Percentiles rank a stretch among this genome's conserved stretches.
phyloP scores from a whole-genome alignment of 2,329 filamentous ascomycete genomes.

The Fusarium piperis region DNA sequence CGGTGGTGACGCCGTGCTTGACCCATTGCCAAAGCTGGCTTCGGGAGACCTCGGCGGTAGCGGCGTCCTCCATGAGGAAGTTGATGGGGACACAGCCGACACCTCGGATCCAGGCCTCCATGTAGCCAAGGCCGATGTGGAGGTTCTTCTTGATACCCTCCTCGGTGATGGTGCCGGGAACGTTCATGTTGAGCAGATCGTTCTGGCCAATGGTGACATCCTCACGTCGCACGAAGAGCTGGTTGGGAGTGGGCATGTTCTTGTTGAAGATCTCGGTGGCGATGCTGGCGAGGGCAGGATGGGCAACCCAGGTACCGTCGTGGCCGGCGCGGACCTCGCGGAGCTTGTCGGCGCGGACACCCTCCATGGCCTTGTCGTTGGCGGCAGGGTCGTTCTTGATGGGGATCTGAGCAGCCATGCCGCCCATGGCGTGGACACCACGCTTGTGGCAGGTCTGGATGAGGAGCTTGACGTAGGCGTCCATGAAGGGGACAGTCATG shows the following conservation, averaged over 20 bases:
- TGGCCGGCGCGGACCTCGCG: constrained; percentile 95
- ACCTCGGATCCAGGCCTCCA: constrained; percentile 97
- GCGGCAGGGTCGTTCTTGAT: constrained; percentile 94
- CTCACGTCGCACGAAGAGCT: constrained; percentile 89
- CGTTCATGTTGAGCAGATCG: constrained; percentile 97
- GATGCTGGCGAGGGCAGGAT: constrained; percentile 89
- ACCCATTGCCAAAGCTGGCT: constrained; percentile 98
- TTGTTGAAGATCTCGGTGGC: constrained; percentile 95
- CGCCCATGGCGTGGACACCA: constrained; percentile 98
- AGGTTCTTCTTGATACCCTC: constrained; percentile 97
- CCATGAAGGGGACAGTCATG: constrained; percentile 99
- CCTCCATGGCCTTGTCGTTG: constrained; percentile 94
- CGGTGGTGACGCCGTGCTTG: constrained; percentile 75
- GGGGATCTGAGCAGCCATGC: constrained; percentile 98
- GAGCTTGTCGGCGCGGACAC: constrained; percentile 92
- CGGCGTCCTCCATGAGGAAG: constrained; percentile 97
- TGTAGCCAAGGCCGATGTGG: constrained; percentile 95
- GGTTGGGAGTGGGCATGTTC: constrained; percentile 98
- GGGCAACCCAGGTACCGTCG: constrained; percentile 96
- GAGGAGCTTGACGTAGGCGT: constrained; percentile 92
- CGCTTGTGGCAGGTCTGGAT: constrained; percentile 98
- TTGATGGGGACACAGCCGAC: constrained; percentile 98
- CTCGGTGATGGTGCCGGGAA: constrained; percentile 91
- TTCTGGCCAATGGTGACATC: constrained; percentile 87
- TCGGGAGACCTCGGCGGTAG: constrained; percentile 94